These are phyloP conservation scores for Balakata baccata DNA, from an alignment of 345 rosid species.

Conservation along the genomic window DNA sequence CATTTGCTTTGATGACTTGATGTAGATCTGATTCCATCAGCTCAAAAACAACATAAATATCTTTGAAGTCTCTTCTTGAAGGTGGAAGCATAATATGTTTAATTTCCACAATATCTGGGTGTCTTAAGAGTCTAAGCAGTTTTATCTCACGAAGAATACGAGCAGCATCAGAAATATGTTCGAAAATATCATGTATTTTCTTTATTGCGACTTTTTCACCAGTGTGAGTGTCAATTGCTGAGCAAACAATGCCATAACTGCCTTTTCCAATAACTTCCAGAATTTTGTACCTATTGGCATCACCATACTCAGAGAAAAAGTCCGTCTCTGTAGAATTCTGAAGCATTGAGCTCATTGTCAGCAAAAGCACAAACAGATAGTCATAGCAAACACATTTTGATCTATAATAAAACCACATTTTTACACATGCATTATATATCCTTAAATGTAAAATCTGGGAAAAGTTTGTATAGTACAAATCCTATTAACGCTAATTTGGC, in stretches of 20 bases:
- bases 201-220: slow-evolving; percentile 89
- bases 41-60: slow-evolving; percentile 94
- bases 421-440: background rate
- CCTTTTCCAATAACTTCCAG: slow-evolving; percentile 95
- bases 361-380: background rate
- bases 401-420: background rate
- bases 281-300: slow-evolving; percentile 74
- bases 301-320: slow-evolving; percentile 91
- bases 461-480: background rate
- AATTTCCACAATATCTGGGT: slow-evolving; percentile 92
- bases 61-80: slow-evolving; percentile 85
- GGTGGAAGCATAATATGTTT: slow-evolving; percentile 97
- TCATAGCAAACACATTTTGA: background rate
- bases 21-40: slow-evolving; percentile 97
- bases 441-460: no score
- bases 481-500: background rate
- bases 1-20: slow-evolving; percentile 95
- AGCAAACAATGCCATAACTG: slow-evolving; percentile 90
- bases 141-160: slow-evolving; percentile 91
- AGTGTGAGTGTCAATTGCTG: slow-evolving; percentile 79
- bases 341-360: slow-evolving; percentile 20
- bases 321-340: slow-evolving; percentile 82
- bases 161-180: slow-evolving; percentile 88
- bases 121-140: slow-evolving; percentile 73
- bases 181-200: slow-evolving; percentile 84